Evolutionary conservation across 495 filamentous ascomycete genomes (phyloP), one percentile per base, ranked within the genome.

Genomic region (Xylaria acuta): DNA sequence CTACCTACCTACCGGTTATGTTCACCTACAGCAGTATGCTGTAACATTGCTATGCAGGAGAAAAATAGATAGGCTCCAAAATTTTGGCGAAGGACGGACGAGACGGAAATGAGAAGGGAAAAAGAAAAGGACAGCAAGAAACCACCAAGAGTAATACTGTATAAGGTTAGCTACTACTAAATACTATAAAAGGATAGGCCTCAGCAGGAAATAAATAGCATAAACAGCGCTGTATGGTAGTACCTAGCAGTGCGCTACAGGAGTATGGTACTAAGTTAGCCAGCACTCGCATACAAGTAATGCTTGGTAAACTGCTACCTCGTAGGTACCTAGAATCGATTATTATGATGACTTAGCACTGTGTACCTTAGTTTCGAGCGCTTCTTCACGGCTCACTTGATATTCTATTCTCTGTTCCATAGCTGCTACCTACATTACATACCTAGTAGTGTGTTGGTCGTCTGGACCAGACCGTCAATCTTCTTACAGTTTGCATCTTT

Each of bases 401-500:
- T 22, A 25, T 64, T 43, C 38, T 30, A 22, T 18, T 22, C 38
- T 40, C 36, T 38, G n/a, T 38, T 43, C 60, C 60, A 43, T 32
- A 53, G 20, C 27, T 32, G 45, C 58, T 60, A n/a, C n/a, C n/a
- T n/a, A n/a, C n/a, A n/a, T n/a, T n/a, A n/a, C n/a, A n/a, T n/a
- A n/a, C n/a, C n/a, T n/a, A n/a, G n/a, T n/a, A 60, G 40, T 36
- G 41, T 36, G 43, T 51, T 16, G 16, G 51, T 49, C 41, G 63
- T 49, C 63, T 49, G 4, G 7, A 64, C n/a, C 62, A 32, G 47
- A 32, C 49, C 8, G 53, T 25, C 66, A 69, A 22, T 40, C 54
- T 38, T 62, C 59, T 64, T 71, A 18, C 59, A 11, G 14, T 62
- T 32, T 51, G 30, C 68, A 70, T 53, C 59, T 51, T 71, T 41